These are phyloP conservation scores for Pulveroboletus ravenelii DNA, from an alignment of 768 basidiomycete species.

Conservation along the genomic window DNA sequence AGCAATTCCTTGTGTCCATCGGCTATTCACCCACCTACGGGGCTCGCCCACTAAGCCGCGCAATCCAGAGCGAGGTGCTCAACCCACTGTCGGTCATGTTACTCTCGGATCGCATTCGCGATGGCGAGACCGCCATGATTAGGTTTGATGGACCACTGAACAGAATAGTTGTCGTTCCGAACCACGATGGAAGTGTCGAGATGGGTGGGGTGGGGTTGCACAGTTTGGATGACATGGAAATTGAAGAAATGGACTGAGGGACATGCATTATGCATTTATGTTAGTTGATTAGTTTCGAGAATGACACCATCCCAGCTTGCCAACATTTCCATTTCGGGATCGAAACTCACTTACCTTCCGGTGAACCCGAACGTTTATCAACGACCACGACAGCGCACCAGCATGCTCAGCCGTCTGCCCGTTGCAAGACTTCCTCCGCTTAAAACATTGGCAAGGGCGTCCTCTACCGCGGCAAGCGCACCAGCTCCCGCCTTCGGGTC, in stretches of 20 bases:
- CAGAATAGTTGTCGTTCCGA: constrained; percentile 70
- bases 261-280: no score
- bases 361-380: neutral
- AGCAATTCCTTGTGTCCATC: constrained; percentile 66
- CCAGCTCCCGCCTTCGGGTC: constrained; percentile 20
- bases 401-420: constrained; percentile 29
- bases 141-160: constrained; percentile 82
- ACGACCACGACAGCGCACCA: constrained; percentile 8
- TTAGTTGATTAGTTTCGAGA: no score
- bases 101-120: constrained; percentile 75
- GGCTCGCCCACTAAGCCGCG: constrained; percentile 86
- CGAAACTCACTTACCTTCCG: neutral
- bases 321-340: constrained; percentile 14
- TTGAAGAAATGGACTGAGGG: constrained; percentile 19
- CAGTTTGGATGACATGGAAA: constrained; percentile 49
- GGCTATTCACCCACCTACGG: constrained; percentile 85
- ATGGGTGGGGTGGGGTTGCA: constrained; percentile 51
- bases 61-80: constrained; percentile 88
- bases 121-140: constrained; percentile 73
- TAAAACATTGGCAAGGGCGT: constrained; percentile 16
- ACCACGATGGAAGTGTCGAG: constrained; percentile 58
- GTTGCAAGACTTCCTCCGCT: constrained; percentile 15
- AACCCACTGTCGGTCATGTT: constrained; percentile 86
- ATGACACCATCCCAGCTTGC: neutral
- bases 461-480: constrained; percentile 19